phyloP scores from a whole-genome alignment of 495 filamentous ascomycete species.

The Penicillium cataractarum region DNA sequence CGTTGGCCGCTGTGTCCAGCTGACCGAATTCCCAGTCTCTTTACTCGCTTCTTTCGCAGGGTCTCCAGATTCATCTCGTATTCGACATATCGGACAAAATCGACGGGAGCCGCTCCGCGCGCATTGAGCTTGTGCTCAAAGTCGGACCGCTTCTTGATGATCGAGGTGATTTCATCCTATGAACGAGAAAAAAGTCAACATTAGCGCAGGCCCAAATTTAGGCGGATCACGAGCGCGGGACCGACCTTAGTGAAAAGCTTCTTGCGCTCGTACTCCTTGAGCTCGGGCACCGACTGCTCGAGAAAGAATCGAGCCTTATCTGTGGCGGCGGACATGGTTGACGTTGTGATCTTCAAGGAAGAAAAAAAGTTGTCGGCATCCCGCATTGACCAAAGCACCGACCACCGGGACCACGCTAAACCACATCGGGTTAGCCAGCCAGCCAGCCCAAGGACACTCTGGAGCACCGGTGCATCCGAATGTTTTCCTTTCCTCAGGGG shows the following conservation, averaged over 20 bases:
- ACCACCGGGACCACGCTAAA: conserved; percentile 20
- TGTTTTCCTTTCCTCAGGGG: conserved; percentile 43
- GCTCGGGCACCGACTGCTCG: conserved; percentile 86
- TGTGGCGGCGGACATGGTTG: conserved; percentile 74
- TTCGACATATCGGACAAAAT: conserved; percentile 83
- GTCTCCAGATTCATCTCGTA: conserved; percentile 91
- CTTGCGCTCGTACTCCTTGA: conserved; percentile 86
- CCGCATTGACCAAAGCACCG: conserved; percentile 38
- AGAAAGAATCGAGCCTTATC: conserved; percentile 96
- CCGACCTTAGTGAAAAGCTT: conserved; percentile 79
- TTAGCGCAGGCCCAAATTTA: conserved; percentile 10
- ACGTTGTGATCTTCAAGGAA: conserved; percentile 12
- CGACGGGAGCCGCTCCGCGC: conserved; percentile 69
- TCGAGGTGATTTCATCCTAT: conserved; percentile 83
- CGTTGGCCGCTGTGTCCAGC: conserved; percentile 69
- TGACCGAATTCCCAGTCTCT: conserved; percentile 72
- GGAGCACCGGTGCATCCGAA: conserved; percentile 31
- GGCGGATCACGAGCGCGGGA: background rate
- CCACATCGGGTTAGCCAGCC: conserved; percentile 25
- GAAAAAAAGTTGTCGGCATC: conserved; percentile 45
- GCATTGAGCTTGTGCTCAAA: conserved; percentile 91
- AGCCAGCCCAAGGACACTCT: conserved; percentile 20
- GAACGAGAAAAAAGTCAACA: conserved; percentile 5
- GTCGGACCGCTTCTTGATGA: conserved; percentile 86
- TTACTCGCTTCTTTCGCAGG: conserved; percentile 79